Evolutionary conservation across 306 rosid species (phyloP).

Genomic region (Corylus avellana): DNA sequence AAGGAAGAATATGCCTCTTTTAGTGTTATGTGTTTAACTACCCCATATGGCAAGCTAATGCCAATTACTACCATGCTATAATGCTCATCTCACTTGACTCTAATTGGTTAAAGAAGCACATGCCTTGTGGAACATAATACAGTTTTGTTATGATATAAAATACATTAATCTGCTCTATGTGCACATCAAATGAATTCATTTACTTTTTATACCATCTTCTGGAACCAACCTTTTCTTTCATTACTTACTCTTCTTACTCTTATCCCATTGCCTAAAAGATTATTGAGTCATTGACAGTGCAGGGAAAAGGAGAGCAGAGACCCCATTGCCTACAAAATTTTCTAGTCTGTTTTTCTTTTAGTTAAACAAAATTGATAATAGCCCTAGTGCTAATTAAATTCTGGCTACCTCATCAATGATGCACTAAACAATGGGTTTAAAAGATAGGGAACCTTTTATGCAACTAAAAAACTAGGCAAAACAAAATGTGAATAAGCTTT

Average conservation of each 20-base stretch:
- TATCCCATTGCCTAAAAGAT: background rate
- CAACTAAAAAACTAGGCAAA: background rate
- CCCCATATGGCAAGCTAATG: background rate
- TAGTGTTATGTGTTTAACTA: background rate
- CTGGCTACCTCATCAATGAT: constrained; percentile 2
- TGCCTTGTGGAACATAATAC: background rate
- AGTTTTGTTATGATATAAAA: background rate
- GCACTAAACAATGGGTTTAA: background rate
- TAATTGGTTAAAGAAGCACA: background rate
- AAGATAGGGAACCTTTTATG: background rate
- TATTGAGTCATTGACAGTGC: background rate
- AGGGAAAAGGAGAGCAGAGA: background rate
- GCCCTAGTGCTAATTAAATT: background rate
- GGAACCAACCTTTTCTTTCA: background rate
- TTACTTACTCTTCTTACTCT: background rate
- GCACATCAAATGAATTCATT: constrained; percentile 1
- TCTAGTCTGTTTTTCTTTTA: no score
- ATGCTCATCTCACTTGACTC: background rate
- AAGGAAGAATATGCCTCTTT: no score
- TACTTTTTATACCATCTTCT: background rate
- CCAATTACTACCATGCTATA: background rate
- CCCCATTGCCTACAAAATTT: background rate
- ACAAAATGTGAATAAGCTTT: background rate
- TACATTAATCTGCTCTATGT: background rate
- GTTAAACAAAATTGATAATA: no score